These are phyloP conservation scores for Penicillium sp. DNA, from an alignment of 2,329 filamentous ascomycete genomes.

Conservation along the genomic window DNA sequence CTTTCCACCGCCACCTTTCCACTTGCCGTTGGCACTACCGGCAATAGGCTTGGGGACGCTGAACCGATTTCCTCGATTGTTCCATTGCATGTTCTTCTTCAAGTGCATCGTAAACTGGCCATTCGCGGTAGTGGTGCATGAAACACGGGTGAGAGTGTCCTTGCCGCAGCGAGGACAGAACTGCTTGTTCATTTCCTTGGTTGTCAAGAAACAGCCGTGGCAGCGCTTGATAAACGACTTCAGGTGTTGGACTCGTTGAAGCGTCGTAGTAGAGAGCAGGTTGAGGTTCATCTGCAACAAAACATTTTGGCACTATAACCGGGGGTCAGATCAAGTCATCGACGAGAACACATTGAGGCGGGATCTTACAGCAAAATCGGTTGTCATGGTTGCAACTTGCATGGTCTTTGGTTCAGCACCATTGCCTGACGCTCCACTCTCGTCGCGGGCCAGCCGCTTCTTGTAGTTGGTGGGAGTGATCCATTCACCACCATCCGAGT, in stretches of 20 bases:
- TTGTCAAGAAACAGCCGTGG: slow-evolving; percentile 84
- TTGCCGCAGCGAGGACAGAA: slow-evolving; percentile 92
- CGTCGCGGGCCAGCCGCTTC: slow-evolving; percentile 68
- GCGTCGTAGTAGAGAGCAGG: slow-evolving; percentile 65
- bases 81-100: slow-evolving; percentile 94
- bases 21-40: slow-evolving; percentile 73
- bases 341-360: not conserved
- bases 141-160: slow-evolving; percentile 74
- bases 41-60: slow-evolving; percentile 86
- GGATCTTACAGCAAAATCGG: slow-evolving; percentile 77
- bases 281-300: slow-evolving; percentile 91
- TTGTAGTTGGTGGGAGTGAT: slow-evolving; percentile 91
- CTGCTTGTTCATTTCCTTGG: slow-evolving; percentile 77
- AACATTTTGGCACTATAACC: slow-evolving; percentile 66
- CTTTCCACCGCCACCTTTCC: slow-evolving; percentile 64
- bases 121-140: slow-evolving; percentile 73
- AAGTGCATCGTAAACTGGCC: slow-evolving; percentile 81
- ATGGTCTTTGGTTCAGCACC: slow-evolving; percentile 58
- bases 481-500: slow-evolving; percentile 65
- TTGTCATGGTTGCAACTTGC: slow-evolving; percentile 85
- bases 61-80: slow-evolving; percentile 84
- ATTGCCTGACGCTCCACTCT: slow-evolving; percentile 44
- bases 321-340: slow-evolving; percentile 6
- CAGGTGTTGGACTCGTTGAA: slow-evolving; percentile 75
- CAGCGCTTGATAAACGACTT: slow-evolving; percentile 88